Evolutionary conservation across 2,329 filamentous ascomycete species (phyloP).

Genomic region (Hymenoscyphus scutula): DNA sequence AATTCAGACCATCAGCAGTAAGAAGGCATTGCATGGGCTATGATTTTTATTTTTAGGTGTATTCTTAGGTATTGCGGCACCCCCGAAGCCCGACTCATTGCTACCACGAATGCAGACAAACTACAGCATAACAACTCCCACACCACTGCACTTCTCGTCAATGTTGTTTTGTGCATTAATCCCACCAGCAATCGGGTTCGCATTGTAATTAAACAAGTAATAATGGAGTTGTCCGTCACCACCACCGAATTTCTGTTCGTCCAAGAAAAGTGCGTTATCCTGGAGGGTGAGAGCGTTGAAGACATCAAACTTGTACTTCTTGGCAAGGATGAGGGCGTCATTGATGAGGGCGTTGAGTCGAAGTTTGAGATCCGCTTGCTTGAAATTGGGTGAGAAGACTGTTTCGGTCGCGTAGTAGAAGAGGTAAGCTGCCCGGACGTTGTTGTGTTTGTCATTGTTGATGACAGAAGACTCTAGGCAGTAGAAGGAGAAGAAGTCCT

Average conservation of each 20-base stretch:
- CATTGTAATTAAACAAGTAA: slow-evolving; percentile 96
- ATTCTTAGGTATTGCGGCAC: too few relatives aligned
- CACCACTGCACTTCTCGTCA: slow-evolving; percentile 77
- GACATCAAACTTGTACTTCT: slow-evolving; percentile 83
- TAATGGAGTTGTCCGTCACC: slow-evolving; percentile 95
- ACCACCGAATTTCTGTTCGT: slow-evolving; percentile 89
- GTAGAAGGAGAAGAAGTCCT: slow-evolving; percentile 98
- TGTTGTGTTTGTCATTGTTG: slow-evolving; percentile 71
- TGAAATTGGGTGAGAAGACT: slow-evolving; percentile 59
- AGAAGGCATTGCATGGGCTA: too few relatives aligned
- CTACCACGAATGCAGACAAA: neutral
- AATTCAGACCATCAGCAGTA: too few relatives aligned
- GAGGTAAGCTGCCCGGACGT: slow-evolving; percentile 86
- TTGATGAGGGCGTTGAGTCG: slow-evolving; percentile 77
- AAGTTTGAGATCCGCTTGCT: slow-evolving; percentile 64
- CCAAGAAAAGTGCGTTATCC: slow-evolving; percentile 91
- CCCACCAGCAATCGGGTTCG: slow-evolving; percentile 79
- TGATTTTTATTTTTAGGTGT: too few relatives aligned
- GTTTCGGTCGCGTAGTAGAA: slow-evolving; percentile 93
- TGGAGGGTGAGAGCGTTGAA: slow-evolving; percentile 93
- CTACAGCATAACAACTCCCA: slow-evolving; percentile 82
- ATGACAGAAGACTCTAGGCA: slow-evolving; percentile 91
- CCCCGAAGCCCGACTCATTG: too few relatives aligned
- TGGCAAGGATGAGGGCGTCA: slow-evolving; percentile 85
- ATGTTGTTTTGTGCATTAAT: slow-evolving; percentile 76